A percentile compares a stretch with the other conserved stretches of the same genome.
Evolutionary conservation across 176 grass and related monocot genomes (phyloP).

Genomic region (Tillandsia fasciculata): DNA sequence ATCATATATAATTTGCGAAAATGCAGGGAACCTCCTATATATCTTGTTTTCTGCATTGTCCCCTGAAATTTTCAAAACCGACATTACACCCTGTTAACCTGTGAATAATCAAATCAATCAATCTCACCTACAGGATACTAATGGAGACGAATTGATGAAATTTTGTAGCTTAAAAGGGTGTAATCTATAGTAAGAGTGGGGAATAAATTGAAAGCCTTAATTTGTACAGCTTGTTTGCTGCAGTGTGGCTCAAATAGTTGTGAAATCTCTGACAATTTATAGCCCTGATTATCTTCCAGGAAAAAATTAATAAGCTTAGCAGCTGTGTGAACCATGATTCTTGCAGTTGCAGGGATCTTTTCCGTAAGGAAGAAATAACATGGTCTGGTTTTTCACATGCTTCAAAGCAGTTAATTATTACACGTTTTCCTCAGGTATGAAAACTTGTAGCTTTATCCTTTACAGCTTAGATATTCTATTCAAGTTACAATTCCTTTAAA

Average conservation of each 20-base stretch:
- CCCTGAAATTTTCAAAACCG: conserved; percentile 1
- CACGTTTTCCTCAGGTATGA: conserved; percentile 67
- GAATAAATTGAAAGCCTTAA: too few relatives aligned
- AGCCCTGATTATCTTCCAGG: conserved; percentile 28
- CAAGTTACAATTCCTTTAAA: conserved; percentile 15
- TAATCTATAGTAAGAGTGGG: too few relatives aligned
- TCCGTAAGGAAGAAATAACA: conserved; percentile 42
- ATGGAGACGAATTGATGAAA: too few relatives aligned
- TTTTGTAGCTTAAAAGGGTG: too few relatives aligned
- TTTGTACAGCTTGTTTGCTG: too few relatives aligned
- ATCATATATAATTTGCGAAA: not conserved
- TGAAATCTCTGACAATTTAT: conserved; percentile 7
- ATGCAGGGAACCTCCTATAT: not conserved
- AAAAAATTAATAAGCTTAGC: conserved; percentile 53
- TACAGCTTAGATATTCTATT: conserved; percentile 5
- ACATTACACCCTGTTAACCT: not conserved
- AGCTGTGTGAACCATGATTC: conserved; percentile 47
- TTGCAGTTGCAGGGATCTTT: conserved; percentile 60
- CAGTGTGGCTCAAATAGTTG: too few relatives aligned
- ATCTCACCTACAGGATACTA: too few relatives aligned
- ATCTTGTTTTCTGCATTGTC: not conserved
- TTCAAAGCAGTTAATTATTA: conserved; percentile 73
- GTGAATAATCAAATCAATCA: too few relatives aligned
- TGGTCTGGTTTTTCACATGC: conserved; percentile 50
- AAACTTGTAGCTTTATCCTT: not conserved